Evolutionary conservation across 306 rosid genomes (phyloP), one percentile per base, ranked within the genome.

Genomic region (Malus orientalis): DNA sequence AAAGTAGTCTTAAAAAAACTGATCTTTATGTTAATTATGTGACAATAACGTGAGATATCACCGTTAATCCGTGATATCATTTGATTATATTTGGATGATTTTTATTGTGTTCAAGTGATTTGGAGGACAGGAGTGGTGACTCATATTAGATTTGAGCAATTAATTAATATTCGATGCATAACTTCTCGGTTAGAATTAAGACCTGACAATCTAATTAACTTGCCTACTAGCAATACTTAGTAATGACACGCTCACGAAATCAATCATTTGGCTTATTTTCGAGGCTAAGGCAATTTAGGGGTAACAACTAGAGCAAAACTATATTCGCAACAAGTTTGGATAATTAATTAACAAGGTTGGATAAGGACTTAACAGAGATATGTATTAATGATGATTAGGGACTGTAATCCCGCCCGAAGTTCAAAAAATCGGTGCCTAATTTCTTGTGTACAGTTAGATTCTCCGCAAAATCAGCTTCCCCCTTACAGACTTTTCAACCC

Each of bases 371-470:
- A 16, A 2, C 20, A 51, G 20, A 51, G 8, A 16, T 51, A 16
- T 15, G 6, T 6, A 18, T 18, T 51, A 51, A 51, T 51, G 55
- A 51, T 51, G 55, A 51, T 51, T 51, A 51, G 55, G 8, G 8
- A 51, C 55, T 51, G 55, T 51, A 51, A 51, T 18, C 55, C 6
- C 8, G 55, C 55, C 3, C 62, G 76, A 55, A 60, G n/a, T 54
- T 36, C 54, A 40, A 51, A 55, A 80, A 84, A 80, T 87, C 88
- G 93, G 97, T 92, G 96, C 92, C 90, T 87, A 90, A 69, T 64
- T 86, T 76, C 11, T 86, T 76, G 91, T 76, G 92, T 64, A 73
- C 8, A 73, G 33, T 66, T 44, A 51, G 79, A 87, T 84, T 81
- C 81, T 77, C 77, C 83, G 66, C 79, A 69, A 86, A 85, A 82